Conservation (phyloP, 2,329 filamentous ascomycete genomes). For the Colletotrichum cereale region DNA sequence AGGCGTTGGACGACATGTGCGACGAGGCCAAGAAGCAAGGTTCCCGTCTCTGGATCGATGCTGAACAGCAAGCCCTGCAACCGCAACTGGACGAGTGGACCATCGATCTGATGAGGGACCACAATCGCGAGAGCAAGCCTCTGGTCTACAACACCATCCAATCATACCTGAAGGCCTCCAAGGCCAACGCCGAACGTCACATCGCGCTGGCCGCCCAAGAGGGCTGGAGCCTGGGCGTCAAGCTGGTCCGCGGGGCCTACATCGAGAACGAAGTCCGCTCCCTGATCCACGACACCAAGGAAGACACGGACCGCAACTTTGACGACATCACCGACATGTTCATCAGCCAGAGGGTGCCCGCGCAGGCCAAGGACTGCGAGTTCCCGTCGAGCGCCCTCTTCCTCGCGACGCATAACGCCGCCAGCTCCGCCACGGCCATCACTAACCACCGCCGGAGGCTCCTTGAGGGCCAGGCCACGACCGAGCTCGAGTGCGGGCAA, state of each 20-base stretch:
- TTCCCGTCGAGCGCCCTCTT: constrained; percentile 72
- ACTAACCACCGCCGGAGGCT: constrained; percentile 66
- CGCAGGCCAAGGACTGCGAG: constrained; percentile 55
- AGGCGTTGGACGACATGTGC: constrained; percentile 82
- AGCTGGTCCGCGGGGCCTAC: constrained; percentile 82
- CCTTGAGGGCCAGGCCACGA: constrained; percentile 57
- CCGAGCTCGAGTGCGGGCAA: constrained; percentile 54
- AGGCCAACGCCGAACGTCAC: constrained; percentile 69
- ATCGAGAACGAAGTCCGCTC: constrained; percentile 77
- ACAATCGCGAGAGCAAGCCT: constrained; percentile 74
- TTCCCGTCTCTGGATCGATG: constrained; percentile 84
- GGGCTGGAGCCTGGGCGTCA: constrained; percentile 77
- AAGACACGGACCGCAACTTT: constrained; percentile 78
- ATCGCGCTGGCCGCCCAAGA: constrained; percentile 69
- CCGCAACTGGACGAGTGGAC: constrained; percentile 86
- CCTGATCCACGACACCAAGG: constrained; percentile 79
- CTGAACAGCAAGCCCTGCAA: constrained; percentile 85
- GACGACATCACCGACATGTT: constrained; percentile 78
- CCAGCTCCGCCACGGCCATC: constrained; percentile 68
- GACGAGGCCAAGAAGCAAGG: constrained; percentile 75
- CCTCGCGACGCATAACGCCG: constrained; percentile 83
- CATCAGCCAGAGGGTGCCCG: constrained; percentile 68
- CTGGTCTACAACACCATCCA: constrained; percentile 87
- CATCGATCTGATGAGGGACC: constrained; percentile 79
- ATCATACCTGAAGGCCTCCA: constrained; percentile 78